Evolutionary conservation across 2,329 filamentous ascomycete genomes (phyloP), one percentile per base, ranked within the genome.

Genomic region (Aspergillus ustus): DNA sequence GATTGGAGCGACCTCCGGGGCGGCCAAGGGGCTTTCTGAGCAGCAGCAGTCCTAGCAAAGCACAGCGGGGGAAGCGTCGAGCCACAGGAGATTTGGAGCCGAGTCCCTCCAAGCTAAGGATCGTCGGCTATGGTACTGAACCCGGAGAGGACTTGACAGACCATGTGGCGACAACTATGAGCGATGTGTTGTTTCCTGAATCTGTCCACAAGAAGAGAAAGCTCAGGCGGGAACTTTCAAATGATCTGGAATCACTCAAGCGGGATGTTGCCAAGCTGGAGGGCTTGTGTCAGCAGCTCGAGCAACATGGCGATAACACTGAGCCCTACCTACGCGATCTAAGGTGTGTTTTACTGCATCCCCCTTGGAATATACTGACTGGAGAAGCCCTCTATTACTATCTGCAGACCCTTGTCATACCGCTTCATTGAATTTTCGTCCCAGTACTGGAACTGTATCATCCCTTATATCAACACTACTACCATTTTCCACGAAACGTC

Each of bases 241-340:
- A 80, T 4, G 84, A 91, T 68, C 75, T 91, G 2, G 78, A 81
- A 43, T 77, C 78, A 48, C 74, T 92, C 0, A 82, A 85, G 69
- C 80, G 79, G 22, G 89, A 92, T 64, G 70, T 91, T n/a, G 73
- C 79, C 8, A 69, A 86, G 5, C 82, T 85, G 7, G 81, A 81
- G 54, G 78, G 77, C n/a, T 88, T 88, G 68, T 88, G 88, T 56
- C 82, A 85, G 51, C 81, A 84, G 19, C 87, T 53, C 77, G 82
- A 31, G 50, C 81, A 70, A 52, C 69, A 73, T n/a, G 63, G 68
- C 3, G 66, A 73, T 0, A 67, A 71, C 43, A 65, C 68, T 31
- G 58, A 73, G 11, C 72, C 76, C 11, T 70, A 79, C 4, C 63
- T 77, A 17, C 63, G 69, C 22, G 70, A 68, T 55, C 61, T 80